phyloP scores from a whole-genome alignment of 2,329 filamentous ascomycete species.

The Teratosphaeria nubilosa region DNA sequence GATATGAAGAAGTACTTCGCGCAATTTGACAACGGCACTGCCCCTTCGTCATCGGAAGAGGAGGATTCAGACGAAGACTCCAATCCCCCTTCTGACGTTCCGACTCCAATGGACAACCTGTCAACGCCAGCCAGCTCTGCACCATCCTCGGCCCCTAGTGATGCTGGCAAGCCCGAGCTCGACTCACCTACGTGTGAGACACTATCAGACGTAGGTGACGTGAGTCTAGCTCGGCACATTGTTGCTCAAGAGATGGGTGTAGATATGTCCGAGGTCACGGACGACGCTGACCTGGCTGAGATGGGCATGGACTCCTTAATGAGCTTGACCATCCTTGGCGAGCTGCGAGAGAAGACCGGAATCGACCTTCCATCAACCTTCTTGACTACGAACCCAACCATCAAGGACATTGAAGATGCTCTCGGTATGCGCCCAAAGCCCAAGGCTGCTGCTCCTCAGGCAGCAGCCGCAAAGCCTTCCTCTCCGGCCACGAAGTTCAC shows the following conservation, averaged over 20 bases:
- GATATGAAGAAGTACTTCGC: conserved; percentile 50
- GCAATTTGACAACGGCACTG: conserved; percentile 33
- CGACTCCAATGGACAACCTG: conserved; percentile 33
- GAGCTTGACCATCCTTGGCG: conserved; percentile 42
- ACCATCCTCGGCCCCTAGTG: conserved; percentile 32
- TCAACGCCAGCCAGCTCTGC: conserved; percentile 42
- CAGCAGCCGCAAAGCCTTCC: conserved; percentile 19
- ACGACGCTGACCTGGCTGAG: conserved; percentile 51
- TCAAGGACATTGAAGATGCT: conserved; percentile 55
- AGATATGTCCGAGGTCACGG: conserved; percentile 46
- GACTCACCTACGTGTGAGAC: conserved; percentile 26
- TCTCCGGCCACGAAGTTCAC: conserved; percentile 15
- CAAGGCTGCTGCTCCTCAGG: conserved; percentile 21
- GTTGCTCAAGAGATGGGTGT: conserved; percentile 53
- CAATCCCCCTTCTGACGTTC: conserved; percentile 28
- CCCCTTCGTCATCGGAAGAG: conserved; percentile 14
- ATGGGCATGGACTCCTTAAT: conserved; percentile 46
- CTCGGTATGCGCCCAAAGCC: conserved; percentile 46
- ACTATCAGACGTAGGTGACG: conserved; percentile 27
- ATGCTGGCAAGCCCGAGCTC: conserved; percentile 31
- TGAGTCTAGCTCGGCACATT: conserved; percentile 39
- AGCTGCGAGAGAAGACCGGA: conserved; percentile 41
- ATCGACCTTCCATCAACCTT: conserved; percentile 44
- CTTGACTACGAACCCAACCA: conserved; percentile 50
- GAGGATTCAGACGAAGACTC: conserved; percentile 34